phyloP scores from a whole-genome alignment of 352 stramenopile genomes.

The Pythium rhizo-oryzae region DNA sequence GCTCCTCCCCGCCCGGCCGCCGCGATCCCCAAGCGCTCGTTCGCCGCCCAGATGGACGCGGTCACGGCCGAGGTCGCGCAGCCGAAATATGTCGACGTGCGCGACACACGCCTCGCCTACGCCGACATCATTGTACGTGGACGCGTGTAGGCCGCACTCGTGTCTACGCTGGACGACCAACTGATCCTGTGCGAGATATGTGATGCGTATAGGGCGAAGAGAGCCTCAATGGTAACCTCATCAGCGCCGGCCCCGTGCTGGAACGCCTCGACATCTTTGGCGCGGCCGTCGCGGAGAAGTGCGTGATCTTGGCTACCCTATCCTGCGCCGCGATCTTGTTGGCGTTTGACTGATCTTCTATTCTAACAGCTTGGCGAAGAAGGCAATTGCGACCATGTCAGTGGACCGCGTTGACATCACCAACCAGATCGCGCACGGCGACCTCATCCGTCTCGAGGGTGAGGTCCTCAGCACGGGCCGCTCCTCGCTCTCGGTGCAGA shows the following conservation, averaged over 20 bases:
- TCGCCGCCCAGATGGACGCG: constrained; percentile 24
- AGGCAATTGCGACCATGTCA: constrained; percentile 65
- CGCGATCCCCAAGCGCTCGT: constrained; percentile 13
- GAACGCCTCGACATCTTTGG: constrained; percentile 60
- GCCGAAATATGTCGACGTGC: constrained; percentile 22
- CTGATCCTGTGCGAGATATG: not conserved
- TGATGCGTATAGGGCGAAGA: constrained; percentile 35
- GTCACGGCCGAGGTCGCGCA: constrained; percentile 17
- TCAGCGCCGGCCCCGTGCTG: constrained; percentile 37
- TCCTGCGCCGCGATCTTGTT: not conserved
- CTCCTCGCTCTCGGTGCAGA: constrained; percentile 59
- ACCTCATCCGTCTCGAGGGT: constrained; percentile 65
- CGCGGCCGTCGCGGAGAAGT: constrained; percentile 67
- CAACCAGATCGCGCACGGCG: constrained; percentile 63
- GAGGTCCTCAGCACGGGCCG: constrained; percentile 65
- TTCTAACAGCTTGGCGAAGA: constrained; percentile 44
- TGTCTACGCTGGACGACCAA: not conserved
- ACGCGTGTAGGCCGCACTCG: no score
- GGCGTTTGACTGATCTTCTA: not conserved
- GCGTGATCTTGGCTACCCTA: not conserved
- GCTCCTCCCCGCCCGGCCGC: not conserved
- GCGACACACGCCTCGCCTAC: constrained; percentile 47
- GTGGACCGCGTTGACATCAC: constrained; percentile 71
- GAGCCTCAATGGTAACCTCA: constrained; percentile 34
- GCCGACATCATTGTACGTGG: constrained; percentile 41